phyloP scores from a whole-genome alignment of 768 basidiomycete species.

The Tylopilus cervinicoccineus region DNA sequence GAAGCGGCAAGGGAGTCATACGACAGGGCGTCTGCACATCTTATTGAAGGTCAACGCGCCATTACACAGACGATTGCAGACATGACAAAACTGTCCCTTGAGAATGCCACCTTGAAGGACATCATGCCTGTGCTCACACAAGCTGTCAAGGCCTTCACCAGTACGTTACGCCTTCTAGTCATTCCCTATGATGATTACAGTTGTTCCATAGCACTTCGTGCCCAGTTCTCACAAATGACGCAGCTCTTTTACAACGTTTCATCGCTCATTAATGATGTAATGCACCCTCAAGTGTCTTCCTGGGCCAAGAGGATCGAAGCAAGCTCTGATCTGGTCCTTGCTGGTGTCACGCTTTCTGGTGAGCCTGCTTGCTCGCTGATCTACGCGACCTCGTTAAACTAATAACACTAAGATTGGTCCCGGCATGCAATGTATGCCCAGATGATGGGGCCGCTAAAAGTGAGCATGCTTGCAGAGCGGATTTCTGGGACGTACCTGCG shows the following conservation, averaged over 20 bases:
- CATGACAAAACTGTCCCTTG: slow-evolving; percentile 16
- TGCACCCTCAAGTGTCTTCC: slow-evolving; percentile 14
- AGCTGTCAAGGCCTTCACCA: slow-evolving; percentile 15
- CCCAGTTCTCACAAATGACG: slow-evolving; percentile 15
- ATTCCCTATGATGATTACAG: neutral
- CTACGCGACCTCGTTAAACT: neutral
- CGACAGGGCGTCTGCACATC: slow-evolving; percentile 7
- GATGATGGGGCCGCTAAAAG: slow-evolving; percentile 23
- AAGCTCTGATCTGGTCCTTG: slow-evolving; percentile 12
- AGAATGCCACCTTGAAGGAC: slow-evolving; percentile 16
- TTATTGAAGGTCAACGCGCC: slow-evolving; percentile 15
- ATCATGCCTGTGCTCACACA: slow-evolving; percentile 14
- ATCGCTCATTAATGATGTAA: slow-evolving; percentile 18
- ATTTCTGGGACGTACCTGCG: slow-evolving; percentile 17
- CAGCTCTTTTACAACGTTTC: slow-evolving; percentile 14
- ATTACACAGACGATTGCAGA: slow-evolving; percentile 14
- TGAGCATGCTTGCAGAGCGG: slow-evolving; percentile 21
- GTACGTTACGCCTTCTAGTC: neutral
- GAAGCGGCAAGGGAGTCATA: slow-evolving; percentile 15
- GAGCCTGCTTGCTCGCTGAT: neutral
- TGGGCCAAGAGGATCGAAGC: slow-evolving; percentile 13
- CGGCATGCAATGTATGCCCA: slow-evolving; percentile 19
- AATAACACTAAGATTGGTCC: slow-evolving; percentile 5
- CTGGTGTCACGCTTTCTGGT: slow-evolving; percentile 13
- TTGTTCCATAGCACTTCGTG: slow-evolving; percentile 8